Evolutionary conservation across 2,329 filamentous ascomycete genomes (phyloP), one percentile per base, ranked within the genome.

Genomic region (Alternaria sp.): DNA sequence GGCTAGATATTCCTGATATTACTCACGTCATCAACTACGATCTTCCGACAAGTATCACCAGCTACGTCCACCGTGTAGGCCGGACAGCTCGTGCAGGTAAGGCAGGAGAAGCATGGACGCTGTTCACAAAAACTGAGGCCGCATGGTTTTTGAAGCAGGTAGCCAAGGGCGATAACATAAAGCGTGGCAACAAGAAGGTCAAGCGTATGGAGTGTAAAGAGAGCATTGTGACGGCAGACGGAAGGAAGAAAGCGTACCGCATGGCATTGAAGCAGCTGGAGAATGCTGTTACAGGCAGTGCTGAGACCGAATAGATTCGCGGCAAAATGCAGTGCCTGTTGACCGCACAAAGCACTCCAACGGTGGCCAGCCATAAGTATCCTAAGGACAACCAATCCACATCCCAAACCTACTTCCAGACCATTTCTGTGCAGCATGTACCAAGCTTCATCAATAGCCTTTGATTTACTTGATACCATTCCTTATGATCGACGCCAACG

Each of bases 11-110:
- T 11, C 86, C 87, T 0, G 84, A 86, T 45, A 85, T 98, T 45
- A 88, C 88, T 34, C 91, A 96, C 72, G 92, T 98, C 45, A 82
- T 98, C 78, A 97, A 97, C 80, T 98, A 98, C 81, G 94, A 97
- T 75, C 84, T 97, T 51, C 94, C 94, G 0, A 85, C 87, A 4
- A 93, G 89, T 70, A 81, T 93, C 33, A 90, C 90, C 5, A 90
- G 88, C 24, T 98, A 98, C 70, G 88, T 98, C 4, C 95, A 98
- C 76, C 89, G 95, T 39, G 92, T 97, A 2, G 94, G 95, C 36
- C 88, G 95, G 56, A 97, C 94, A 0, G 94, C 94, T 0, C 85
- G 93, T 74, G 95, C 92, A 0, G 92, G 90, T 1, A 86, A 87
- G 54, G 67, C 80, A 1, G 94, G 94, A 1, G 84, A 87, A 46